A percentile compares a stretch with the other conserved stretches of the same genome.
phyloP scores from a whole-genome alignment of 2,329 filamentous ascomycete genomes.

The Furcasterigmium sp. region DNA sequence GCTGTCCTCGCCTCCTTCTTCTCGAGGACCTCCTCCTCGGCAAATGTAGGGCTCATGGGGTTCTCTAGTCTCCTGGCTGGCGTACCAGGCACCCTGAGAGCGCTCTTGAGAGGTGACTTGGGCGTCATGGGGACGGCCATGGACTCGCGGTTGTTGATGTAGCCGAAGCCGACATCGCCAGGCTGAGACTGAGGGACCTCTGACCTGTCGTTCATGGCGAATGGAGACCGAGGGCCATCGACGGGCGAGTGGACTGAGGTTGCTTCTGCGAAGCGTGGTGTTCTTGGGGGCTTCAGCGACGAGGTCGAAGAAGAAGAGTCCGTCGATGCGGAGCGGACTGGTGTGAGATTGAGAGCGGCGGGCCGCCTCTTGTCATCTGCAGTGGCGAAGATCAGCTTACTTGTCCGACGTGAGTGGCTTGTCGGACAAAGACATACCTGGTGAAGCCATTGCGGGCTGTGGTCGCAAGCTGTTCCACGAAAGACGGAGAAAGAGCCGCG shows the following conservation, averaged over 20 bases:
- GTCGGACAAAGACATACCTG: slow-evolving; percentile 28
- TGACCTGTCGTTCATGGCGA: slow-evolving; percentile 49
- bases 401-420: not conserved
- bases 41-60: slow-evolving; percentile 85
- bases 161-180: slow-evolving; percentile 88
- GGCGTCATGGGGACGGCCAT: slow-evolving; percentile 63
- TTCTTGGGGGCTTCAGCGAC: slow-evolving; percentile 63
- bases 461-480: slow-evolving; percentile 10
- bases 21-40: slow-evolving; percentile 81
- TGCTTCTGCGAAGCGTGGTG: slow-evolving; percentile 75
- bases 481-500: slow-evolving; percentile 7
- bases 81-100: slow-evolving; percentile 81
- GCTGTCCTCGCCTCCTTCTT: slow-evolving; percentile 78
- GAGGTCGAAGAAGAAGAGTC: slow-evolving; percentile 47
- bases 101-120: slow-evolving; percentile 80
- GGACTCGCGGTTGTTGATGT: slow-evolving; percentile 61
- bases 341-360: slow-evolving; percentile 47
- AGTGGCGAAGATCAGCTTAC: slow-evolving; percentile 19
- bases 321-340: slow-evolving; percentile 42
- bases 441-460: slow-evolving; percentile 25
- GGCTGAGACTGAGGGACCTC: slow-evolving; percentile 63
- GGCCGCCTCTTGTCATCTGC: slow-evolving; percentile 53
- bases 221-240: slow-evolving; percentile 51
- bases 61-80: slow-evolving; percentile 68
- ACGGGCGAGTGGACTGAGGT: slow-evolving; percentile 75